These are phyloP conservation scores for Hemileia vastatrix DNA, from an alignment of 1,284 basidiomycete genomes.

Conservation along the genomic window DNA sequence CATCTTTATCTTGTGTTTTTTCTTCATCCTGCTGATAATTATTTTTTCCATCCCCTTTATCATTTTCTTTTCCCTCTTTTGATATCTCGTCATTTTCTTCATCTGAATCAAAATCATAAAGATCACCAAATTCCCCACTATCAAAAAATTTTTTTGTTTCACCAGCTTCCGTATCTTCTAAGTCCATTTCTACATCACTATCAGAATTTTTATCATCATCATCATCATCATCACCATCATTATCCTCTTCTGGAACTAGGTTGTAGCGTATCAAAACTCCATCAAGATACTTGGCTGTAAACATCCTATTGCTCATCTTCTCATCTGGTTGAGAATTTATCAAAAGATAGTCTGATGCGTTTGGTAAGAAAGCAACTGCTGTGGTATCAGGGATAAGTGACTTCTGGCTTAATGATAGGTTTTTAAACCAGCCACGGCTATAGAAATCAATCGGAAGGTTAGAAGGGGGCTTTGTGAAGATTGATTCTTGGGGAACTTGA, in stretches of 20 bases:
- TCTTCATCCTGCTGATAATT: no score
- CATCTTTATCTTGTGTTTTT: no score
- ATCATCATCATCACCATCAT: neutral
- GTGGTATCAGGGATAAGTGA: neutral
- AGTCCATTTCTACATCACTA: neutral
- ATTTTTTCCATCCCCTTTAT: no score
- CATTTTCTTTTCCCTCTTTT: no score
- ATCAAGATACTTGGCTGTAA: conserved; percentile 1
- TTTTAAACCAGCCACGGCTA: conserved; percentile 3
- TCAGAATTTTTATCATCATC: no score
- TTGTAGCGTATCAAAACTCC: neutral
- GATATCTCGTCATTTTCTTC: no score
- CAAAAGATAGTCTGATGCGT: conserved; percentile 8
- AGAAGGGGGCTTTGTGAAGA: no score
- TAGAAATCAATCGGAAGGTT: conserved; percentile 21
- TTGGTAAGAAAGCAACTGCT: conserved; percentile 1
- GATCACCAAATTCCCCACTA: neutral
- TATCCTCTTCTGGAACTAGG: neutral
- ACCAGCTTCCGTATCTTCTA: neutral
- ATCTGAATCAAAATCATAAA: conserved; percentile 2
- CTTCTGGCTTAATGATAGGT: neutral
- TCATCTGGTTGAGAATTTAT: neutral
- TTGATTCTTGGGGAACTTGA: no score
- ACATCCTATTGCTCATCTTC: neutral
- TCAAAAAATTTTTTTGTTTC: neutral